Evolutionary conservation across 2,329 filamentous ascomycete genomes (phyloP).

Genomic region (Fusarium nanum): DNA sequence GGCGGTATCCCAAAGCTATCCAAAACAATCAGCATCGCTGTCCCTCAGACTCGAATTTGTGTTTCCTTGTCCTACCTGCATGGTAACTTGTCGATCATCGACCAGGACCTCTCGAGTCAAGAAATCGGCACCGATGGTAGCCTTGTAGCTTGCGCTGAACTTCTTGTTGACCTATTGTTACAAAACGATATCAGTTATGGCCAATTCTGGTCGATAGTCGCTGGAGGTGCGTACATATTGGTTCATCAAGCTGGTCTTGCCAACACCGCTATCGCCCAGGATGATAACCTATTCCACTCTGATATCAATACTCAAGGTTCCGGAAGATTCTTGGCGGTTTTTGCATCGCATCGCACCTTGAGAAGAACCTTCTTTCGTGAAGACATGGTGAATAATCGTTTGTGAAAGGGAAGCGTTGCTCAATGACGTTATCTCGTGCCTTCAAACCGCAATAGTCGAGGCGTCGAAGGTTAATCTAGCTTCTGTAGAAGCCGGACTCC

Average conservation of each 20-base stretch:
- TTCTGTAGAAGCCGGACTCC: slow-evolving; percentile 3
- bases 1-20: slow-evolving; percentile 94
- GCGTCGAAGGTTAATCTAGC: slow-evolving; percentile 15
- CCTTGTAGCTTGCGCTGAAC: slow-evolving; percentile 99
- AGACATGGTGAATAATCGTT: slow-evolving; percentile 67
- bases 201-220: neutral
- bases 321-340: neutral
- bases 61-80: slow-evolving; percentile 76
- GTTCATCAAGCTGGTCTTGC: slow-evolving; percentile 99
- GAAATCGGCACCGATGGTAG: slow-evolving; percentile 98
- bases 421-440: slow-evolving; percentile 50
- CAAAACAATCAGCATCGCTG: slow-evolving; percentile 6
- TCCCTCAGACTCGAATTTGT: neutral
- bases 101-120: slow-evolving; percentile 97
- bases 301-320: slow-evolving; percentile 27
- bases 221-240: slow-evolving; percentile 85
- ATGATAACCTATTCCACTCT: slow-evolving; percentile 83
- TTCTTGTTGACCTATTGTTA: slow-evolving; percentile 94
- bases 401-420: slow-evolving; percentile 33
- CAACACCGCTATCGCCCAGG: slow-evolving; percentile 97
- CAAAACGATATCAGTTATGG: slow-evolving; percentile 25
- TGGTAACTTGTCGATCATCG: slow-evolving; percentile 96
- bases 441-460: slow-evolving; percentile 39
- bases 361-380: slow-evolving; percentile 90
- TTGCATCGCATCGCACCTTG: slow-evolving; percentile 69